phyloP scores from a whole-genome alignment of 371 early-diverging fungal species.

The Zancudomyces culisetae region DNA sequence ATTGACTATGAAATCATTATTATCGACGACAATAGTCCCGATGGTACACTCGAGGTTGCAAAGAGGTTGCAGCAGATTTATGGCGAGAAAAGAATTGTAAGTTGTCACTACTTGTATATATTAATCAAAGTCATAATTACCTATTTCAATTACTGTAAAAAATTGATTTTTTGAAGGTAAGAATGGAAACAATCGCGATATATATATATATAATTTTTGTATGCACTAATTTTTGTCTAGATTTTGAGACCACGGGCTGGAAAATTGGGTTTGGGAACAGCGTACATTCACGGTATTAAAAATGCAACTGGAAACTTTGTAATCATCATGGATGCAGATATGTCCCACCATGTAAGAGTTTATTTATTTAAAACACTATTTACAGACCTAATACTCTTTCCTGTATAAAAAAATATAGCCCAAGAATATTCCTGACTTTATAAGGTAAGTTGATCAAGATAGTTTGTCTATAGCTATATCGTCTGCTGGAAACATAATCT shows the following conservation, averaged over 20 bases:
- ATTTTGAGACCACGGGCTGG: constrained; percentile 73
- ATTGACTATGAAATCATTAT: constrained; percentile 88
- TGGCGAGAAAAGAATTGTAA: constrained; percentile 71
- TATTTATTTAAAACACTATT: background rate
- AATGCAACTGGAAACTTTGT: constrained; percentile 87
- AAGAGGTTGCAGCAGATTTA: constrained; percentile 66
- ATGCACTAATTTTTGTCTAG: constrained; percentile 30
- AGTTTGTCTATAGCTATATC: background rate
- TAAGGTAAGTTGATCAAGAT: constrained; percentile 19
- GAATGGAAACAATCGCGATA: too few relatives aligned
- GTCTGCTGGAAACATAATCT: constrained; percentile 16
- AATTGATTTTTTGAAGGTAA: background rate
- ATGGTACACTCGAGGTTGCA: constrained; percentile 91
- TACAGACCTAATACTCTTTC: background rate
- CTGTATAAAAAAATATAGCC: constrained; percentile 26
- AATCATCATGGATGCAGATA: constrained; percentile 98
- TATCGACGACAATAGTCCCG: constrained; percentile 97
- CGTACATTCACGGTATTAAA: constrained; percentile 91
- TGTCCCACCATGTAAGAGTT: constrained; percentile 74
- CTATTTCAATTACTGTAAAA: too few relatives aligned
- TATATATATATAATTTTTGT: too few relatives aligned
- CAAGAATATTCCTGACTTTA: constrained; percentile 90
- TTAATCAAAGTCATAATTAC: too few relatives aligned
- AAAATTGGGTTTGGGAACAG: constrained; percentile 94
- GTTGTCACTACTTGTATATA: constrained; percentile 14